A percentile compares a stretch with the other conserved stretches of the same genome.
These are phyloP conservation scores for Tolypocladium inflatum DNA, from an alignment of 2,329 filamentous ascomycete species.

Conservation along the genomic window DNA sequence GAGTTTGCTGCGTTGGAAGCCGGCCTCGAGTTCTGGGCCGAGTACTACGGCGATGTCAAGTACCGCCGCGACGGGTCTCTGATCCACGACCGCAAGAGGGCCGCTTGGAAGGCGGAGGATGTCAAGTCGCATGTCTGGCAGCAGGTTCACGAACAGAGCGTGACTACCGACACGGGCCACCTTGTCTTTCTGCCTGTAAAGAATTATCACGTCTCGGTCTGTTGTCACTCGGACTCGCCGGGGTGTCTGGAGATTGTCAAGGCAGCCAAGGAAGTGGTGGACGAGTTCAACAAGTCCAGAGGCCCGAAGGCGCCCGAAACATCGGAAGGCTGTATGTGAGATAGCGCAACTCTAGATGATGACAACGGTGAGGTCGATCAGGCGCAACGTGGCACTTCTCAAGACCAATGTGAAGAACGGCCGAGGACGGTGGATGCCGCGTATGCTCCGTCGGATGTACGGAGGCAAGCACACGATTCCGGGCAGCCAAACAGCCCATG, in stretches of 20 bases:
- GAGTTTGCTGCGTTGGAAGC: conserved; percentile 12
- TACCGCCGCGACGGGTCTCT: conserved; percentile 13
- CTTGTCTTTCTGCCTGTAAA: conserved; percentile 16
- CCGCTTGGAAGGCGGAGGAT: not conserved
- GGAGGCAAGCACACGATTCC: not conserved
- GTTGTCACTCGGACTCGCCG: conserved; percentile 37
- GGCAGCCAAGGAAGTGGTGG: conserved; percentile 25
- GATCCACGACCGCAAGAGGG: conserved; percentile 39
- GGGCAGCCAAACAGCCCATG: not conserved
- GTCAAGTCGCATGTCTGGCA: not conserved
- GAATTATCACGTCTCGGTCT: conserved; percentile 31
- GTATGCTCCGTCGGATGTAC: not conserved
- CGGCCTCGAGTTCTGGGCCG: conserved; percentile 15
- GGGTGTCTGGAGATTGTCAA: conserved; percentile 32
- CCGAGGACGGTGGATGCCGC: too few relatives aligned
- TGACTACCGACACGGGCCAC: not conserved
- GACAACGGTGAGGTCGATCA: not conserved
- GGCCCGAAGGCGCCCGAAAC: not conserved
- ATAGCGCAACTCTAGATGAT: not conserved
- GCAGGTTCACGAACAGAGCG: not conserved
- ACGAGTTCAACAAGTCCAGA: conserved; percentile 26
- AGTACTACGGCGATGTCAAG: conserved; percentile 18
- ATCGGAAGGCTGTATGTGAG: not conserved
- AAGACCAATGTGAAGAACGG: not conserved
- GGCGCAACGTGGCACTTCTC: not conserved